phyloP scores from a whole-genome alignment of 2,329 filamentous ascomycete genomes.

The Ceratocystis variospora region DNA sequence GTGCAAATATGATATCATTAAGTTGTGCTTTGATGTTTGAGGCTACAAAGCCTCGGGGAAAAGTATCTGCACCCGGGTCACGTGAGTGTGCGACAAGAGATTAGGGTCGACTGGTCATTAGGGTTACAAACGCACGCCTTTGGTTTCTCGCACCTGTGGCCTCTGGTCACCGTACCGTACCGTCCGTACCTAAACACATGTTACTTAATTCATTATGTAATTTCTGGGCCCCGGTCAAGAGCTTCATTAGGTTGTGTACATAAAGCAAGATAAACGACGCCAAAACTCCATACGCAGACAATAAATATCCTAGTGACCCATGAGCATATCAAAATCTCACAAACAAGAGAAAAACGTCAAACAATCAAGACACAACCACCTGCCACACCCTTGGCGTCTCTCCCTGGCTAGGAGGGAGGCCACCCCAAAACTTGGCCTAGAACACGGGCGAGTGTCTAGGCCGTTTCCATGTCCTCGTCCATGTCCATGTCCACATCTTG shows the following conservation, averaged over 20 bases:
- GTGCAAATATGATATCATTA: neutral
- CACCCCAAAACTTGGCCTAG: neutral
- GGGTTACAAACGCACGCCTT: no score
- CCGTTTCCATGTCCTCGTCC: conserved; percentile 34
- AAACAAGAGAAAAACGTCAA: conserved; percentile 9
- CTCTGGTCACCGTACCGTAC: no score
- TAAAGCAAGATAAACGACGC: conserved; percentile 3
- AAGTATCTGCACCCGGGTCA: neutral
- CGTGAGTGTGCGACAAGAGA: fast-evolving
- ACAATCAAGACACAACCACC: neutral
- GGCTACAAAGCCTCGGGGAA: no score
- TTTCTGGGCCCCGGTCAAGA: no score
- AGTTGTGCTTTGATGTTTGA: neutral
- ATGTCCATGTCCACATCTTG: conserved; percentile 42
- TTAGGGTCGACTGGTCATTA: fast-evolving
- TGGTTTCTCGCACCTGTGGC: no score
- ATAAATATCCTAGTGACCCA: neutral
- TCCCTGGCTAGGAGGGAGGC: neutral
- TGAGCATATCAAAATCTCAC: neutral
- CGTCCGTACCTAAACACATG: no score
- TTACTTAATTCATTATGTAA: no score
- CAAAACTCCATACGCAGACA: conserved; percentile 14
- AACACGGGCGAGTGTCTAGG: neutral
- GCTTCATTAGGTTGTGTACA: no score
- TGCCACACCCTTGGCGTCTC: neutral